A percentile compares a stretch with the other conserved stretches of the same genome.
These are phyloP conservation scores for Xylaria acuta DNA, from an alignment of 495 filamentous ascomycete genomes.

Conservation along the genomic window DNA sequence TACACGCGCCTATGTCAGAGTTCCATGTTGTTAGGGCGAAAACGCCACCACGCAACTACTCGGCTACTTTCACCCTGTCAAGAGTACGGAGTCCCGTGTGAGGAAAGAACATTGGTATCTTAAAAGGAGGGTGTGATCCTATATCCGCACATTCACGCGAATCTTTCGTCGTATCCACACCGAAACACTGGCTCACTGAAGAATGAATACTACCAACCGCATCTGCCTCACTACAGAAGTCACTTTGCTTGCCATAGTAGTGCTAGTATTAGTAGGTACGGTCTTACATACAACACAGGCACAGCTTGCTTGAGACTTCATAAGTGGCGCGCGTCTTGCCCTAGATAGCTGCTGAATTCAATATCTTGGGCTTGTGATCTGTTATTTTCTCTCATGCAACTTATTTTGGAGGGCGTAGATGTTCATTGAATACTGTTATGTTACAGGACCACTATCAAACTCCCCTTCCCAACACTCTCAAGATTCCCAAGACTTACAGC, in stretches of 20 bases:
- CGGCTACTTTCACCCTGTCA: background rate
- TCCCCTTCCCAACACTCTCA: background rate
- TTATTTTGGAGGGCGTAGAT: background rate
- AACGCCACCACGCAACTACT: background rate
- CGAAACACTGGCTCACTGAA: background rate
- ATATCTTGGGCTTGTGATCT: no score
- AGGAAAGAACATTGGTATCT: background rate
- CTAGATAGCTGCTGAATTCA: background rate
- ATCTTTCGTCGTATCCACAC: background rate
- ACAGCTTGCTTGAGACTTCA: constrained; percentile 1
- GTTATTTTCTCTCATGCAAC: background rate
- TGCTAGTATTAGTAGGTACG: background rate
- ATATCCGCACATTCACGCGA: background rate
- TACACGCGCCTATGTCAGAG: background rate
- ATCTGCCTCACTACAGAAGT: background rate
- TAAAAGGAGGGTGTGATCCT: background rate
- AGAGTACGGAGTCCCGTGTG: background rate
- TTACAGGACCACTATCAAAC: background rate
- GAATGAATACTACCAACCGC: background rate
- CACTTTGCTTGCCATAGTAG: background rate
- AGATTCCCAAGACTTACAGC: background rate
- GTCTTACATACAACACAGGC: background rate
- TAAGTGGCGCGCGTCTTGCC: background rate
- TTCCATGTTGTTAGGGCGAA: background rate
- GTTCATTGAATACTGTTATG: background rate